These are phyloP conservation scores for Geotrichum restrictum DNA, from an alignment of 1,139 yeast species.

Conservation along the genomic window DNA sequence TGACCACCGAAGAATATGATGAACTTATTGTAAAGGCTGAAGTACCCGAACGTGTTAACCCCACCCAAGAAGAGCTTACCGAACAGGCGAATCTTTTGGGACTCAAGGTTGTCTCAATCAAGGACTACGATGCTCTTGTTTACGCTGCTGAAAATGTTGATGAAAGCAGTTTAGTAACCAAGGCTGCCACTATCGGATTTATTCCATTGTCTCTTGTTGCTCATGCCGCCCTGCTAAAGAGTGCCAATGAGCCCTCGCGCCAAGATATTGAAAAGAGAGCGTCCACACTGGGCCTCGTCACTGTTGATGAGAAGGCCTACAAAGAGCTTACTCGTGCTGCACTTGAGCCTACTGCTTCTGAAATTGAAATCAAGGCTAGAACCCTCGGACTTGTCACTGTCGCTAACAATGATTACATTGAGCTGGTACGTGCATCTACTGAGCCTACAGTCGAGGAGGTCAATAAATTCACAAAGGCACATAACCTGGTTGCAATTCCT, in stretches of 20 bases:
- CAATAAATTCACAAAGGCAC: conserved; percentile 35
- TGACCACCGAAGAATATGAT: conserved; percentile 49
- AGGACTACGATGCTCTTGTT: conserved; percentile 11
- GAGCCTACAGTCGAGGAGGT: conserved; percentile 43
- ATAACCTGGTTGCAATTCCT: conserved; percentile 23
- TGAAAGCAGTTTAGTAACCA: conserved; percentile 22
- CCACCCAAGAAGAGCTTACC: conserved; percentile 22
- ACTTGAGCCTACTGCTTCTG: conserved; percentile 28
- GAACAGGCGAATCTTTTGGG: conserved; percentile 9
- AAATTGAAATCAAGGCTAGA: conserved; percentile 28
- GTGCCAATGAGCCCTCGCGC: conserved; percentile 27
- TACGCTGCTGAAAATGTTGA: conserved; percentile 16
- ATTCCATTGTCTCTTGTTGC: conserved; percentile 44
- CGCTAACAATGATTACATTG: conserved; percentile 21
- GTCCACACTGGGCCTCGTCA: conserved; percentile 26
- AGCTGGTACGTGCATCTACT: conserved; percentile 27
- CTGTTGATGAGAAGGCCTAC: conserved; percentile 32
- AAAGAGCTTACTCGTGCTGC: conserved; percentile 24
- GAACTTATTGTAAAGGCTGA: conserved; percentile 23
- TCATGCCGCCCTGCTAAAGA: conserved; percentile 25
- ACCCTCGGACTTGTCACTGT: conserved; percentile 27
- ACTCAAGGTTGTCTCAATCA: conserved; percentile 3
- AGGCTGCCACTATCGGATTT: conserved; percentile 36
- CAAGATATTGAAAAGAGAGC: conserved; percentile 39
- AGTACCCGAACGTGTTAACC: conserved; percentile 23